Percentiles rank a stretch among this genome's conserved stretches.
These are phyloP conservation scores for Paracorniculantispora psalliotae DNA, from an alignment of 2,329 filamentous ascomycete genomes.

Conservation along the genomic window DNA sequence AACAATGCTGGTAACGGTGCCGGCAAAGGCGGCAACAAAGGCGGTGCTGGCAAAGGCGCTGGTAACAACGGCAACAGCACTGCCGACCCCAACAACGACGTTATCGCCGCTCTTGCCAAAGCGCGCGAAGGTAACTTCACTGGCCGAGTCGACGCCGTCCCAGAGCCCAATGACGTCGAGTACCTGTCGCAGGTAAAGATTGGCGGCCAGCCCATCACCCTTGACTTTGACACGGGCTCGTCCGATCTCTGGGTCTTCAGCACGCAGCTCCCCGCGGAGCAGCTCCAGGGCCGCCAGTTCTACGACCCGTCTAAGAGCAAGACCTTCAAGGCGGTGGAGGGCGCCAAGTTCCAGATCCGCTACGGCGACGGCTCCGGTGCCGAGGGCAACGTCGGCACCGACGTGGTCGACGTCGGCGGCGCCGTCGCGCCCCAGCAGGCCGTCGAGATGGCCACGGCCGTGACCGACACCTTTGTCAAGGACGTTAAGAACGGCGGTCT, in stretches of 20 bases:
- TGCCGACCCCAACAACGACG: slow-evolving; percentile 7
- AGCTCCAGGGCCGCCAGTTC: slow-evolving; percentile 43
- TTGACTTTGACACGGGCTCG: slow-evolving; percentile 74
- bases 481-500: slow-evolving; percentile 64
- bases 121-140: slow-evolving; percentile 19
- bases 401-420: slow-evolving; percentile 63
- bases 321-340: slow-evolving; percentile 30
- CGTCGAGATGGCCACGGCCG: slow-evolving; percentile 59
- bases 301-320: slow-evolving; percentile 34
- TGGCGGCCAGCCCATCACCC: slow-evolving; percentile 61
- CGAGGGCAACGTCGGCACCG: slow-evolving; percentile 60
- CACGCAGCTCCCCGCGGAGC: slow-evolving; percentile 44
- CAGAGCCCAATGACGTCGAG: slow-evolving; percentile 58
- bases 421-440: slow-evolving; percentile 56
- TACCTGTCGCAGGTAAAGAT: slow-evolving; percentile 66
- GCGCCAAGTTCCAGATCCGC: slow-evolving; percentile 55
- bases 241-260: slow-evolving; percentile 73
- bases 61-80: slow-evolving; percentile 8
- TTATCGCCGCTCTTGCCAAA: neutral
- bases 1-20: neutral
- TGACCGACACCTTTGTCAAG: slow-evolving; percentile 53
- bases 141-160: slow-evolving; percentile 57
- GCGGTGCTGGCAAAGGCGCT: neutral
- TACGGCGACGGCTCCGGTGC: slow-evolving; percentile 66
- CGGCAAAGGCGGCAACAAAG: neutral